Conservation (phyloP, 495 filamentous ascomycete species). For the Tuber magnatum region DNA sequence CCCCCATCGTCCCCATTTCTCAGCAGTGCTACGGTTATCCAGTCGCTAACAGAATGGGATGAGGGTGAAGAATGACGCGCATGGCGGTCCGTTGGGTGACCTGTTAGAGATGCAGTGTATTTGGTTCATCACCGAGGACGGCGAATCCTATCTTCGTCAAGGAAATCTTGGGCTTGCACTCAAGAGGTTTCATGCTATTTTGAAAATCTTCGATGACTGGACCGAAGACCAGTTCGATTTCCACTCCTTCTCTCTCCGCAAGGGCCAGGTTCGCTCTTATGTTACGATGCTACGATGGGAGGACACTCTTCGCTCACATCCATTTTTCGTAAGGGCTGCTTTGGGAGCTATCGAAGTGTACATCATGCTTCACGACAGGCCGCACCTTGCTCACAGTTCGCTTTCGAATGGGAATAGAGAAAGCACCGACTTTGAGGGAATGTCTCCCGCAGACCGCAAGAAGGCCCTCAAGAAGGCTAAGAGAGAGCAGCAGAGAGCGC, state of each 20-base stretch:
- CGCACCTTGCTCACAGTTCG: constrained; percentile 53
- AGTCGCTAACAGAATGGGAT: constrained; percentile 11
- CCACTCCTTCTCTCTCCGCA: constrained; percentile 89
- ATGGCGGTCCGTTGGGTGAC: constrained; percentile 80
- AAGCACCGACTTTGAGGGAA: constrained; percentile 47
- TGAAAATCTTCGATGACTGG: constrained; percentile 91
- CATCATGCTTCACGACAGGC: constrained; percentile 69
- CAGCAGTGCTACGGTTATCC: not conserved
- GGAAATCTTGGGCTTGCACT: constrained; percentile 75
- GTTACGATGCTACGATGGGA: constrained; percentile 96
- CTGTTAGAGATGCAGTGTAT: constrained; percentile 97
- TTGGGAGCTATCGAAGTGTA: constrained; percentile 75
- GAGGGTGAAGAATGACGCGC: constrained; percentile 57
- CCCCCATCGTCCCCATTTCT: not conserved
- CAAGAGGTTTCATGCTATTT: constrained; percentile 69
- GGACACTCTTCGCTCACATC: constrained; percentile 79
- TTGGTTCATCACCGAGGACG: constrained; percentile 95
- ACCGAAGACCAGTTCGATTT: constrained; percentile 99
- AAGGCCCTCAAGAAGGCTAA: constrained; percentile 93
- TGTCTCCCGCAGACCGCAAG: constrained; percentile 68
- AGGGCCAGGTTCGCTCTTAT: constrained; percentile 91
- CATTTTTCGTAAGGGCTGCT: constrained; percentile 84
- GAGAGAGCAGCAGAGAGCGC: constrained; percentile 74
- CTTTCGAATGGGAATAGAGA: constrained; percentile 49
- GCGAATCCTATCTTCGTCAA: constrained; percentile 78